Base-by-base conservation (phyloP, 768 basidiomycete genomes). In the Boletus coccyginus region DNA sequence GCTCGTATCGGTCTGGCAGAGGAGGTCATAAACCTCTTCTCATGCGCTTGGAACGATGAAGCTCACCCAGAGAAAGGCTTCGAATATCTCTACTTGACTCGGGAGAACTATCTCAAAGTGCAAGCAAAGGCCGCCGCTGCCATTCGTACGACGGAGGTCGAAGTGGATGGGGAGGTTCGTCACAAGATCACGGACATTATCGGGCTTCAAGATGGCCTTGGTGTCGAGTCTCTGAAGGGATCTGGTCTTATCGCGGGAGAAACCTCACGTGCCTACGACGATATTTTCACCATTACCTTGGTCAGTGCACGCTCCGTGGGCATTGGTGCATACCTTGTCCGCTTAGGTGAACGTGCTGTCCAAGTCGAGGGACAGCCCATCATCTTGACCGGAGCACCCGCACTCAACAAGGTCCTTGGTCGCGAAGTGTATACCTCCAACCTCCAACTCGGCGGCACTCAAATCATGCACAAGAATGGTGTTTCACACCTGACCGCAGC, bases 391-490 rank as follows among this genome's bases (percentile, higher is more conserved):
- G 97, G 97, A 63, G 96, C 96, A 29, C 85, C 85, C 8, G 97
- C 97, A 5, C 83, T 99, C 62, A 99, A 98, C 83, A 98, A 99
- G 75, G 97, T 99, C 7, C 86, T 99, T 42, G 97, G 97, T 58
- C 90, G 97, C 47, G 97, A 98, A 73, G 97, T 99, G 45, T 98
- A 99, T 72, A 98, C 97, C 10, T 97, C 94, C 52, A 98, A 98
- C 73, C 74, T 99, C 63, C 97, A 98, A 73, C 90, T 99, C 57
- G 97, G 97, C 60, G 97, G 97, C 52, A 98, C 97, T n/a, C 97
- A 99, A 69, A 98, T 99, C 79, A 98, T 99, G 97, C 91, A 94
- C 85, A 98, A 98, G 85, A 99, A 99, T 69, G 97, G 97, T 74
- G 92, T 98, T 53, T 97, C 96, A 6, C 97, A 99, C 71, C 77